Evolutionary conservation across 2,329 filamentous ascomycete species (phyloP), one percentile per base, ranked within the genome.

Genomic region (Sarocladium oryzae): DNA sequence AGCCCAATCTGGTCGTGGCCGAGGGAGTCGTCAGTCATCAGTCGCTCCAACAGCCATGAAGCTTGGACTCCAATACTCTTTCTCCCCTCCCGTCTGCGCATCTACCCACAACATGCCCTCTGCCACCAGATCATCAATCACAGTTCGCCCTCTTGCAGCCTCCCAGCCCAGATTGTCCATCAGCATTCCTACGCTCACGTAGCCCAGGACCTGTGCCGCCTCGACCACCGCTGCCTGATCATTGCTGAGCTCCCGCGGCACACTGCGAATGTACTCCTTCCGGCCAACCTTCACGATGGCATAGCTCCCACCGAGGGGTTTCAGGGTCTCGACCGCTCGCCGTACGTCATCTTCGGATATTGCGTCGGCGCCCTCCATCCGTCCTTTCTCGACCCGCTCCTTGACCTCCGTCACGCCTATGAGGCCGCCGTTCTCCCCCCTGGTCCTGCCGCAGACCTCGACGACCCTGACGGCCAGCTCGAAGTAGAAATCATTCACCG

Each of bases 401-500:
- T 83, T 76, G 59, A 95, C 84, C 68, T 97, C 92, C 40, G 80
- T 75, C 16, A 97, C 79, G 10, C 88, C 88, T 50, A 99, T 89
- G 61, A 99, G 74, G 0, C 93, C 93, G 6, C 93, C 93, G 65
- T 99, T 99, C 69, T 96, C 92, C 3, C 81, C 82, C 50, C 93
- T 77, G 40, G 90, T 96, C 50, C 85, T 82, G 5, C 89, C 78
- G 65, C 93, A 99, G 7, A 96, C 83, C 68, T 97, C 92, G 5
- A 99, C 93, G 1, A 97, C 88, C 48, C 89, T 80, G n/a, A 97
- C 92, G 1, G 90, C 93, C 41, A 99, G 82, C 73, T 95, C 92
- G 68, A 97, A 97, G 72, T 97, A 99, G 65, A 99, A 99, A 68
- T 99, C 93, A 65, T 96, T 95, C 59, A 99, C 91, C 60, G 85